Percentiles rank a stretch among this genome's conserved stretches.
Conservation (phyloP, 2,329 filamentous ascomycete genomes). For the Mycocentrospora acerina region DNA sequence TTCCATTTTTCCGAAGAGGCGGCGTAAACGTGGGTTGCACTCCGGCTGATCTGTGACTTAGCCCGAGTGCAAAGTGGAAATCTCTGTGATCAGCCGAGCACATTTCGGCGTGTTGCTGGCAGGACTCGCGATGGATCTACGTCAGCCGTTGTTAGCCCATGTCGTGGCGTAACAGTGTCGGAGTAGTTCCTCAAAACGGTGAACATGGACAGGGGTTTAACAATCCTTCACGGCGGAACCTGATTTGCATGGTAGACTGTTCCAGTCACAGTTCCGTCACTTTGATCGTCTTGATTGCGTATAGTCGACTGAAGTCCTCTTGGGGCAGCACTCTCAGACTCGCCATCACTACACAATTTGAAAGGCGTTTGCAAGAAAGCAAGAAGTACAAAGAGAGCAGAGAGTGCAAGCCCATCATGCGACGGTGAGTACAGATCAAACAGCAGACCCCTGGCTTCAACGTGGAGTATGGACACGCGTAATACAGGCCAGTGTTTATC, state of each 20-base stretch:
- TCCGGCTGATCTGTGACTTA: slow-evolving; percentile 42
- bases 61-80: slow-evolving; percentile 21
- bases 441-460: too few species aligned
- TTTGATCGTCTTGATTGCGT: slow-evolving; percentile 9
- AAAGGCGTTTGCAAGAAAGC: too few species aligned
- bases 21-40: slow-evolving; percentile 15
- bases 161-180: slow-evolving; percentile 33
- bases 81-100: slow-evolving; percentile 31
- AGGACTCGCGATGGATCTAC: slow-evolving; percentile 37
- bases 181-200: slow-evolving; percentile 36
- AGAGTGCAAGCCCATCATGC: too few species aligned
- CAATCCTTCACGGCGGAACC: slow-evolving; percentile 14
- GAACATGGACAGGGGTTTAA: slow-evolving; percentile 26
- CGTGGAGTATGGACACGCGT: too few species aligned
- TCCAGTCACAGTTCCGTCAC: slow-evolving; percentile 9
- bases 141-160: slow-evolving; percentile 33
- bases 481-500: too few species aligned
- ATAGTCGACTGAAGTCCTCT: too few species aligned
- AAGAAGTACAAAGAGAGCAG: too few species aligned
- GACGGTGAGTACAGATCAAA: too few species aligned
- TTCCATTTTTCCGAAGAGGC: slow-evolving; percentile 13
- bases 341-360: too few species aligned
- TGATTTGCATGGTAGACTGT: slow-evolving; percentile 14
- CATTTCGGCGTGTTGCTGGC: slow-evolving; percentile 26
- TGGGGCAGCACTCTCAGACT: too few species aligned